phyloP scores from a whole-genome alignment of 2,329 filamentous ascomycete species.

The Aureobasidium sp. region DNA sequence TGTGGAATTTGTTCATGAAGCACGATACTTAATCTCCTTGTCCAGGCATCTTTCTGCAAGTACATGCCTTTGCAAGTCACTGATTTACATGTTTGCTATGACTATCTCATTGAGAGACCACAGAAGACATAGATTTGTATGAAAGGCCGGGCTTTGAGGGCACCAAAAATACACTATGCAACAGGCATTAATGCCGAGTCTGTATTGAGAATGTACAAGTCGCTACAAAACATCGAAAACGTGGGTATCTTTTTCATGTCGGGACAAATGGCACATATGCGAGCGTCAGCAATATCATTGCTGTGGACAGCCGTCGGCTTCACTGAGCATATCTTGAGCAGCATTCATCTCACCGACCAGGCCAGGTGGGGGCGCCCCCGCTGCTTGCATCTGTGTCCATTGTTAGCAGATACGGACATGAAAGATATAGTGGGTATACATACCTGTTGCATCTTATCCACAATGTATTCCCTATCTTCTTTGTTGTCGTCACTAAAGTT shows the following conservation, averaged over 20 bases:
- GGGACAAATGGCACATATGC: background rate
- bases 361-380: constrained; percentile 82
- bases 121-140: background rate
- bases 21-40: too few species aligned
- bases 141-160: background rate
- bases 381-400: constrained; percentile 81
- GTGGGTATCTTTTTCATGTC: constrained; percentile 7
- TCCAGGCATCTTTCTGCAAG: too few species aligned
- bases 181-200: background rate
- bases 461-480: constrained; percentile 80
- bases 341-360: constrained; percentile 83
- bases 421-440: constrained; percentile 18
- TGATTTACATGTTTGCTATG: too few species aligned
- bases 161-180: background rate
- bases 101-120: too few species aligned
- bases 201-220: background rate
- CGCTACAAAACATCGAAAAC: background rate
- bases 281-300: constrained; percentile 35
- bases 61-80: too few species aligned
- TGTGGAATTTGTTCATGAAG: too few species aligned
- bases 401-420: background rate
- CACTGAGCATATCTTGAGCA: constrained; percentile 58
- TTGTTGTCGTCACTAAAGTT: constrained; percentile 76
- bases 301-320: constrained; percentile 53
- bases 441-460: constrained; percentile 97